phyloP scores from a whole-genome alignment of 805 yeast species.

The Sungouiozyma intestinalis region DNA sequence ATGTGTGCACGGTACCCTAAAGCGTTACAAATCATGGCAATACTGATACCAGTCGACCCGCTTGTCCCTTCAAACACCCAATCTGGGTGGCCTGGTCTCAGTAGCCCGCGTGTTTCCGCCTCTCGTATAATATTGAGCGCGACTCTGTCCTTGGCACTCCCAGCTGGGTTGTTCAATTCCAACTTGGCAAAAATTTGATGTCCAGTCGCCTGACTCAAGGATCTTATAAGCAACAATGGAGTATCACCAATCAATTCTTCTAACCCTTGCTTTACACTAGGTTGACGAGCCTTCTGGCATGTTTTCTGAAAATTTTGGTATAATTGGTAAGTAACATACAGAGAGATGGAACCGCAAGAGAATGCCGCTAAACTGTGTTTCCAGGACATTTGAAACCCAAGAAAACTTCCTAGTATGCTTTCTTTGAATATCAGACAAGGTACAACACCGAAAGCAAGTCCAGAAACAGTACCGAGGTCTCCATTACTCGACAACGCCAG shows the following conservation, averaged over 20 bases:
- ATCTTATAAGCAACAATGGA: conserved; percentile 64
- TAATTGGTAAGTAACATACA: neutral
- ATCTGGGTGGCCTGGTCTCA: conserved; percentile 31
- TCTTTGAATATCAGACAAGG: too few species aligned
- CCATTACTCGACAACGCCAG: too few species aligned
- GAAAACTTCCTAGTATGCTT: neutral
- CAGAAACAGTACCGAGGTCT: too few species aligned
- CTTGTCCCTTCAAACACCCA: conserved; percentile 87
- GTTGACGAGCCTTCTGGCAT: neutral
- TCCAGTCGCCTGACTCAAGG: conserved; percentile 63
- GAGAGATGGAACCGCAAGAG: neutral
- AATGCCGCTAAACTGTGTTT: neutral
- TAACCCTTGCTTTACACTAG: conserved; percentile 37
- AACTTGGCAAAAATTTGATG: conserved; percentile 79
- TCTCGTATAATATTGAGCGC: conserved; percentile 73
- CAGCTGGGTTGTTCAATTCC: conserved; percentile 84
- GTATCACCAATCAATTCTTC: conserved; percentile 85
- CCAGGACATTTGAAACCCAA: neutral
- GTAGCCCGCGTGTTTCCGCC: conserved; percentile 49
- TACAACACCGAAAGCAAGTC: neutral
- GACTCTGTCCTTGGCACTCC: conserved; percentile 91
- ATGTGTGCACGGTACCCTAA: conserved; percentile 85
- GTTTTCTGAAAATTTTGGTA: neutral
- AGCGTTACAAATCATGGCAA: conserved; percentile 83
- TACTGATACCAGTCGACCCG: conserved; percentile 92